Base-by-base conservation (phyloP, 2,329 filamentous ascomycete species). In the Leptographium radiaticola region DNA sequence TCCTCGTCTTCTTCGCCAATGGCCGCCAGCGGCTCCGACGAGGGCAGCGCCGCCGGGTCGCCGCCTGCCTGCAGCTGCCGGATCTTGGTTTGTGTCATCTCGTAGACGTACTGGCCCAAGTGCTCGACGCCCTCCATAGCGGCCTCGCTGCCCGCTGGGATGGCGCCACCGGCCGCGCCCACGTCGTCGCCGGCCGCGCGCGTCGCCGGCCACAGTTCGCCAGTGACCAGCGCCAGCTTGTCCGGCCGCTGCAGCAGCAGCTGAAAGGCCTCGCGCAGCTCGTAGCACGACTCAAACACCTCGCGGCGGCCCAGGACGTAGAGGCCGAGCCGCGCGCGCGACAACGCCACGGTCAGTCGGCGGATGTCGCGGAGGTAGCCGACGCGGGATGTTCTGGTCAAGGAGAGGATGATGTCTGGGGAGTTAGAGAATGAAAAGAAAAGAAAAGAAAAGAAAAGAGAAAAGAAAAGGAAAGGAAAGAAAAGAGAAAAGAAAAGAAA, bases 321-420 rank as follows among this genome's bases (percentile, higher is more conserved):
- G 4, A 98, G 74, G 8, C 93, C 93, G 2, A 98, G 76, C 4
- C 93, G 82, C 25, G 93, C 91, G 56, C 94, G 87, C 3, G 91
- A 97, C 5, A 98, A 79, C 0, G 91, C 93, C 48, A 98, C 93
- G 0, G 93, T 98, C 56, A 98, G 79, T 55, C 93, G 87, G 47
- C 93, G 86, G 58, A 97, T 83, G 64, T 97, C 91, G 58, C 94
- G 86, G 10, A 98, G 79, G 67, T 97, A 98, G 52, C 93, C 93
- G 10, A 94, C 88, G 20, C 85, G 80, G 53, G 84, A 86, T 13
- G 94, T 97, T 57, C 93, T 82, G 15, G 89, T 93, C 48, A 98
- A 79, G 6, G 90, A 96, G 54, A 98, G 80, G 62, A 98, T 95
- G 61, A 98, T 82, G 64, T 96, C 88, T 93, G 54, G 13, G 40